Base-by-base conservation (phyloP, 2,329 filamentous ascomycete genomes). In the Ophiostoma quercus region DNA sequence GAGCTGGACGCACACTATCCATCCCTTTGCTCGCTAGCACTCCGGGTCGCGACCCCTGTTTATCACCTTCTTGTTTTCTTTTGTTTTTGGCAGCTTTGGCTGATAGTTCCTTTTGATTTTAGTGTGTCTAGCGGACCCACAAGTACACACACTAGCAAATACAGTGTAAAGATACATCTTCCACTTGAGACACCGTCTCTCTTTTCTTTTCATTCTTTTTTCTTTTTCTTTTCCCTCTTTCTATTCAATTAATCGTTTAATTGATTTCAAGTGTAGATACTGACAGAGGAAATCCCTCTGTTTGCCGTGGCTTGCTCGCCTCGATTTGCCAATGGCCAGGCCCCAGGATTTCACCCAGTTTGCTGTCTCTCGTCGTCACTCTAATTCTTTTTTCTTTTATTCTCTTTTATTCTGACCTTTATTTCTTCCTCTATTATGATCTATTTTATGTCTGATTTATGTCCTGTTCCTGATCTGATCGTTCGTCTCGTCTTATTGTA, bases 181-280 rank as follows among this genome's bases (percentile, higher is more conserved):
- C 25, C 51, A 29, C 12, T 12, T 9, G 9, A 29, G 51, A 57
- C 51, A 57, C 25, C 51, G 1, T n/a, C 37, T 67, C 22, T 68
- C n/a, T 51, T 68, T 41, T 43, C 29, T 57, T 60, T 67, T 60
- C 47, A 62, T 43, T 60, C 67, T 43, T 67, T 39, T 34, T 57
- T 62, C 54, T 67, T 39, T 34, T 43, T 62, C 8, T 63, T 14
- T 16, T 19, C 7, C 6, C 43, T 19, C 43, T n/a, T 47, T 19
- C 5, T 16, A 47, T 19, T 47, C 43, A 47, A 47, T 47, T 47
- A 47, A 47, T 19, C 43, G 4, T 7, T 47, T n/a, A 47, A 47
- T 47, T 47, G 19, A 47, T 34, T 34, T 8, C 34, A 47, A 19
- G 19, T 41, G 12, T 12, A 11, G 12, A 41, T 12, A 41, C 8